Evolutionary conservation across 495 filamentous ascomycete genomes (phyloP).

Genomic region (Penicillium manginii): DNA sequence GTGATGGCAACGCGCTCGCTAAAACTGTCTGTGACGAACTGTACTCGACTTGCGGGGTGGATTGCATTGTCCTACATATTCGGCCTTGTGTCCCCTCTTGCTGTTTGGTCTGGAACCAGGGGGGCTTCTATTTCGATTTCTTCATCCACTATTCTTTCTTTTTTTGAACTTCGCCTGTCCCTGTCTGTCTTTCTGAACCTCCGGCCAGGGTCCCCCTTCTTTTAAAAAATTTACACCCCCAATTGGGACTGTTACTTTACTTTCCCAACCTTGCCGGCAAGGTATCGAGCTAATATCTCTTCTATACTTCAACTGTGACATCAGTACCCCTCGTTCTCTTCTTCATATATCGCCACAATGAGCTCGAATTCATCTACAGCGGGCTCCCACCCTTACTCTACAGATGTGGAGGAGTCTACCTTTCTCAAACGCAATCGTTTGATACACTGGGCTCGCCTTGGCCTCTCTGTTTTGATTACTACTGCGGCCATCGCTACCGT

Average conservation of each 20-base stretch:
- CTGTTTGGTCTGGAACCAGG: conserved; percentile 13
- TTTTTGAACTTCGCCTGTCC: neutral
- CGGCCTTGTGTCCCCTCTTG: conserved; percentile 7
- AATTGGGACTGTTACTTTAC: neutral
- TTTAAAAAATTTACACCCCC: conserved; percentile 7
- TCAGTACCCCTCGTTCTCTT: neutral
- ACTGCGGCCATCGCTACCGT: conserved; percentile 41
- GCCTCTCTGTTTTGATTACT: conserved; percentile 39
- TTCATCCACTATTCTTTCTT: conserved; percentile 20
- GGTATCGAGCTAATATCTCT: conserved; percentile 18
- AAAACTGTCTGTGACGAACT: conserved; percentile 1
- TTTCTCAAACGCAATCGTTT: conserved; percentile 43
- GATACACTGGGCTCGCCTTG: conserved; percentile 44
- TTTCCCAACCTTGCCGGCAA: conserved; percentile 26
- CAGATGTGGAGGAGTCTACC: conserved; percentile 40
- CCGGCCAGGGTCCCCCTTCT: conserved; percentile 14
- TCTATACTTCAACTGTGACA: neutral
- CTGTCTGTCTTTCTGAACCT: conserved; percentile 16
- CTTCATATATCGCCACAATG: conserved; percentile 21
- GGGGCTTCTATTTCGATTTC: conserved; percentile 13
- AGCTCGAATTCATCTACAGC: conserved; percentile 29
- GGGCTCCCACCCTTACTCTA: conserved; percentile 36
- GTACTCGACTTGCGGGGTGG: neutral
- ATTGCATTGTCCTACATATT: conserved; percentile 21
- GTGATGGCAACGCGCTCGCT: conserved; percentile 23